phyloP scores from a whole-genome alignment of 345 rosid genomes.

The Litchi chinensis region DNA sequence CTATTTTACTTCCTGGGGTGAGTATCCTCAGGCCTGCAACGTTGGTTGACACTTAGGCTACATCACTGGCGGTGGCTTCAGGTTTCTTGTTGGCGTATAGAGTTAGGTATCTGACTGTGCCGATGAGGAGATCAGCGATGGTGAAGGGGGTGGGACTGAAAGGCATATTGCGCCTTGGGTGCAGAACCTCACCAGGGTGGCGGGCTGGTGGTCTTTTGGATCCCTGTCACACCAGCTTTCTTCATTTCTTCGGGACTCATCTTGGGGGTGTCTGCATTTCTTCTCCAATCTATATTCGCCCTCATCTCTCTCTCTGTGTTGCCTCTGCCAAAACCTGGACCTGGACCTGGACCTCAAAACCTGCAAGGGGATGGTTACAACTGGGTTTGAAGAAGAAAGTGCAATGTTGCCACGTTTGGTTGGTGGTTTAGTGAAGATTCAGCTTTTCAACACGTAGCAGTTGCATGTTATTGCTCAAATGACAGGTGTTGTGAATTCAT shows the following conservation, averaged over 20 bases:
- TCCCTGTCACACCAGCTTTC: conserved; percentile 56
- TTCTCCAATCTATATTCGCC: conserved; percentile 55
- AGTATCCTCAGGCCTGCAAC: conserved; percentile 53
- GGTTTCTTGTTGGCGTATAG: conserved; percentile 60
- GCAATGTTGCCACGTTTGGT: background rate
- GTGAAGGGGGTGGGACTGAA: conserved; percentile 54
- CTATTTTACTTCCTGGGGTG: conserved; percentile 50
- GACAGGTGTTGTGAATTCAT: background rate
- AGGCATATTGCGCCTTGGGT: conserved; percentile 67
- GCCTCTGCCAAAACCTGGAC: background rate
- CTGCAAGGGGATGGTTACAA: background rate
- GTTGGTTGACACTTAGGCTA: conserved; percentile 49
- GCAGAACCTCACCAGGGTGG: conserved; percentile 56
- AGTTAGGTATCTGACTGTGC: conserved; percentile 46
- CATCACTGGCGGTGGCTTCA: conserved; percentile 55
- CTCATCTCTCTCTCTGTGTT: conserved; percentile 19
- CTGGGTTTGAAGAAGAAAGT: background rate
- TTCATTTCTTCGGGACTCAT: conserved; percentile 59
- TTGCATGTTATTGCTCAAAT: background rate
- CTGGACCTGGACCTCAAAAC: background rate
- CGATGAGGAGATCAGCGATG: conserved; percentile 52
- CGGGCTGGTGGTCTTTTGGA: conserved; percentile 66
- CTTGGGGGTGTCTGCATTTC: conserved; percentile 64
- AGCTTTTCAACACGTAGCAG: background rate
- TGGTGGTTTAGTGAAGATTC: background rate